phyloP scores from a whole-genome alignment of 768 basidiomycete species.

The Phylloporus sp. region DNA sequence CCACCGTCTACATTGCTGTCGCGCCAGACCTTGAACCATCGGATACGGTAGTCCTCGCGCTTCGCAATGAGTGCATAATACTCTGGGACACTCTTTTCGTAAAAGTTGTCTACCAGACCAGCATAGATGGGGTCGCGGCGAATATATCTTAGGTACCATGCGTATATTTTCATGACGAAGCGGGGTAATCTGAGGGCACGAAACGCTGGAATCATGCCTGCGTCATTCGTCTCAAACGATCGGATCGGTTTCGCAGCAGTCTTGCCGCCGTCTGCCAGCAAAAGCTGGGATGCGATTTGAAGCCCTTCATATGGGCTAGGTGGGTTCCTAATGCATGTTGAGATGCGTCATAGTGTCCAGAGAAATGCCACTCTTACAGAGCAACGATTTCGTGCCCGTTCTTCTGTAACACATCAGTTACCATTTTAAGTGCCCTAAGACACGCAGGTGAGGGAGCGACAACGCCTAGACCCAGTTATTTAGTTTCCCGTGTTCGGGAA shows the following conservation, averaged over 20 bases:
- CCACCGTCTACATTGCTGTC: constrained; percentile 18
- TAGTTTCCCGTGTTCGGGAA: background rate
- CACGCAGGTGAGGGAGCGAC: constrained; percentile 58
- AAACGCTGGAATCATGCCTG: constrained; percentile 39
- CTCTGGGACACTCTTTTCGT: constrained; percentile 47
- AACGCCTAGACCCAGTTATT: constrained; percentile 43
- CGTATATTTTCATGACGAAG: constrained; percentile 43
- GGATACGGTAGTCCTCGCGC: constrained; percentile 39
- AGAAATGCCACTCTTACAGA: constrained; percentile 37
- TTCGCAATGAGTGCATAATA: constrained; percentile 45
- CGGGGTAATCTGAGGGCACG: constrained; percentile 42
- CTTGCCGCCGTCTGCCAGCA: constrained; percentile 48
- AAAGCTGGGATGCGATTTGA: constrained; percentile 47
- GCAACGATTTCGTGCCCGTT: constrained; percentile 49
- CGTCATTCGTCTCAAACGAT: constrained; percentile 43
- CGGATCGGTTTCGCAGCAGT: constrained; percentile 32
- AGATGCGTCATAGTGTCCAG: background rate
- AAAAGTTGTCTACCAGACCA: constrained; percentile 44
- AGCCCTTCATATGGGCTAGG: constrained; percentile 50
- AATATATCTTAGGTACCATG: constrained; percentile 49
- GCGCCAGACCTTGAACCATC: constrained; percentile 37
- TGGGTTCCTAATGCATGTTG: constrained; percentile 17
- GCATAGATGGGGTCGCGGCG: constrained; percentile 50
- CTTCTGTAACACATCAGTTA: constrained; percentile 39
- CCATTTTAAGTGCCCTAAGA: constrained; percentile 45